These are phyloP conservation scores for Kalmanozyma brasiliensis DNA, from an alignment of 1,284 basidiomycete species.

Conservation along the genomic window DNA sequence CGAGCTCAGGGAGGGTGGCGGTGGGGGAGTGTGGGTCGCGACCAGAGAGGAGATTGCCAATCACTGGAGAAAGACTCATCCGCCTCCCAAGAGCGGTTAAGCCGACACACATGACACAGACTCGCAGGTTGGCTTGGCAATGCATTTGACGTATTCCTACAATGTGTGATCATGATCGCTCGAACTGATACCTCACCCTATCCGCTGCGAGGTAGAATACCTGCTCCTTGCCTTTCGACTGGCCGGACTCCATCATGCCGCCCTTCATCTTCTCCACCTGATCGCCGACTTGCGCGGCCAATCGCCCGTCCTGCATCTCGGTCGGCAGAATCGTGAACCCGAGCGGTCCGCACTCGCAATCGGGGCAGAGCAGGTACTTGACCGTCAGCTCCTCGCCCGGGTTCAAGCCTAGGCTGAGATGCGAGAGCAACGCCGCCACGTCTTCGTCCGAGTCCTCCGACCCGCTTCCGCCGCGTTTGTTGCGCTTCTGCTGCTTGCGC, in stretches of 20 bases:
- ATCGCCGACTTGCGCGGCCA: conserved; percentile 56
- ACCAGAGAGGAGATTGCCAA: conserved; percentile 69
- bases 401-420: conserved; percentile 41
- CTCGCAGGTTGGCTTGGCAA: too few species aligned
- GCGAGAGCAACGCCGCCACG: conserved; percentile 31
- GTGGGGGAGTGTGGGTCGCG: conserved; percentile 69
- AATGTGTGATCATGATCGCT: conserved; percentile 15
- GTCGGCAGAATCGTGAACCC: conserved; percentile 60
- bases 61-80: conserved; percentile 67
- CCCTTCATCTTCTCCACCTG: conserved; percentile 45
- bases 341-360: conserved; percentile 65
- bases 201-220: conserved; percentile 58
- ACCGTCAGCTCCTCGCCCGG: conserved; percentile 56
- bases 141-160: background rate
- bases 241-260: conserved; percentile 10
- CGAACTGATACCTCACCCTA: conserved; percentile 57
- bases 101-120: too few species aligned
- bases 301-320: conserved; percentile 49
- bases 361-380: conserved; percentile 65
- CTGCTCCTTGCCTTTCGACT: conserved; percentile 26
- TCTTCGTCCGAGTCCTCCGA: conserved; percentile 41
- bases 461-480: conserved; percentile 31
- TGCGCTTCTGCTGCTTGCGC: conserved; percentile 6
- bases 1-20: conserved; percentile 38
- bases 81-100: conserved; percentile 53